phyloP scores from a whole-genome alignment of 169 alveolate species.

The Plasmodium cynomolgi region DNA sequence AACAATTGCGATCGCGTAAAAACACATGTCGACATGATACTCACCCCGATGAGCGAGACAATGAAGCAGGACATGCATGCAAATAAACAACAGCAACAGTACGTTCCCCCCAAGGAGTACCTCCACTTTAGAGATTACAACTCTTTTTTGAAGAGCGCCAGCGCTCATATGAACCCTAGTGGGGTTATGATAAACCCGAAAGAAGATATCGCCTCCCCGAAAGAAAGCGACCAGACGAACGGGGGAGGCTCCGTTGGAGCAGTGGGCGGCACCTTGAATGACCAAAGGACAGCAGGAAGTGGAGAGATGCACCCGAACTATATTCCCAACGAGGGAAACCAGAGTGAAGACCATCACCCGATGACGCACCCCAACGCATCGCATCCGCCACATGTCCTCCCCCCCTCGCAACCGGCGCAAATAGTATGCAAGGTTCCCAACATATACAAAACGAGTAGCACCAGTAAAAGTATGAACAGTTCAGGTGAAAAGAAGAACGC shows the following conservation, averaged over 20 bases:
- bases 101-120: background rate
- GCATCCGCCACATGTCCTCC: background rate
- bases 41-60: background rate
- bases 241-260: background rate
- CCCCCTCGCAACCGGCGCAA: slow-evolving; percentile 17
- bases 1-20: background rate
- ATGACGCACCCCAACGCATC: background rate
- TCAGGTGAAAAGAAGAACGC: slow-evolving; percentile 20
- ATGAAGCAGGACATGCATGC: background rate
- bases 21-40: background rate
- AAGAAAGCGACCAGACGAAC: background rate
- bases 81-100: background rate
- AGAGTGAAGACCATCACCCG: background rate
- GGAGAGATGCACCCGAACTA: background rate
- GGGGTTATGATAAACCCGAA: background rate
- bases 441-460: slow-evolving; percentile 12
- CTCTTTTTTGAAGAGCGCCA: background rate
- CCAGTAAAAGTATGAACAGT: slow-evolving; percentile 12
- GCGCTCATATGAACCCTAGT: background rate
- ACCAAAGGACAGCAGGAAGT: background rate
- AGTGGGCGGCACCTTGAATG: background rate
- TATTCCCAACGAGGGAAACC: background rate
- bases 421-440: slow-evolving; percentile 19
- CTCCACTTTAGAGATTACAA: slow-evolving; percentile 17
- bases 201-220: background rate